phyloP scores from a whole-genome alignment of 441 rosid species.

The Erodium chrysanthum region DNA sequence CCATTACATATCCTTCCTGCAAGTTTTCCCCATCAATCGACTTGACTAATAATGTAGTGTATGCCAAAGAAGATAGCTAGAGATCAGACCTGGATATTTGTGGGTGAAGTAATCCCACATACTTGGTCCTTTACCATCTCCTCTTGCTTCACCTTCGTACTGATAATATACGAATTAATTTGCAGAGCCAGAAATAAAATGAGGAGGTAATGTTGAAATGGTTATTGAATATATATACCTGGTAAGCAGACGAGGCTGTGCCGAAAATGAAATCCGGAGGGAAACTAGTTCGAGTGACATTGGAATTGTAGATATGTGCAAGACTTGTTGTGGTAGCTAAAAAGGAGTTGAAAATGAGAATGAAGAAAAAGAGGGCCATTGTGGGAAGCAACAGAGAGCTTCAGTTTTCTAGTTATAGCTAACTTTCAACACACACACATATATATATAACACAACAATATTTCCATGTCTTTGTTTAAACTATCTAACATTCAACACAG shows the following conservation, averaged over 20 bases:
- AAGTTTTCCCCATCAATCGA: not conserved
- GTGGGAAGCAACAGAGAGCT: not conserved
- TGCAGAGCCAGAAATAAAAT: not conserved
- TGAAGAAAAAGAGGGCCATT: not conserved
- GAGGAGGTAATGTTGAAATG: not conserved
- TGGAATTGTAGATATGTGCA: not conserved
- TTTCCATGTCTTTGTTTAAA: too few species aligned
- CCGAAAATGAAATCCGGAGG: slow-evolving; percentile 13
- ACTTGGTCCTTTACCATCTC: slow-evolving; percentile 18
- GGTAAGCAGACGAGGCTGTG: slow-evolving; percentile 16
- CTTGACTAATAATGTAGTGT: too few species aligned
- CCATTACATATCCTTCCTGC: slow-evolving; percentile 15
- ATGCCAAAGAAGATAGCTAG: not conserved
- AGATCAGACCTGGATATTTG: slow-evolving; percentile 13
- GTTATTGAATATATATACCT: not conserved
- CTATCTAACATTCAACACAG: too few species aligned
- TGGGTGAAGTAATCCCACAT: slow-evolving; percentile 12
- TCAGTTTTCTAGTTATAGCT: not conserved
- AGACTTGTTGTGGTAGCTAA: not conserved
- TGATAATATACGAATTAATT: not conserved
- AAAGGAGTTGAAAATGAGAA: not conserved
- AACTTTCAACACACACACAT: too few species aligned
- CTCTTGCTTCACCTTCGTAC: slow-evolving; percentile 20
- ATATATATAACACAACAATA: too few species aligned
- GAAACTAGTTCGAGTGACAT: slow-evolving; percentile 11